Percentiles rank a stretch among this genome's conserved stretches.
phyloP scores from a whole-genome alignment of 169 alveolate genomes.

The Cryptosporidium baileyi region DNA sequence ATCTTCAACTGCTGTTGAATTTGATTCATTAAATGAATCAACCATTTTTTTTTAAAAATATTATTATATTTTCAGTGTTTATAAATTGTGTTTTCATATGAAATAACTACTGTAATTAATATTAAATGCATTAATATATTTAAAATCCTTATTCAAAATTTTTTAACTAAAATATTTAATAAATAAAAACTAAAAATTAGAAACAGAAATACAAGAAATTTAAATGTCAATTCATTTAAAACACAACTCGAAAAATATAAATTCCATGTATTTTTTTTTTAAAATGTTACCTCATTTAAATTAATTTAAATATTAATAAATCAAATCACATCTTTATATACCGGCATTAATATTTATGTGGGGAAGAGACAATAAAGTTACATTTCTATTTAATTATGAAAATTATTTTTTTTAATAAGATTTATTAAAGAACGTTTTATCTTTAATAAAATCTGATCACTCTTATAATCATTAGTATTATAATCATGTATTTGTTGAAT shows the following conservation, averaged over 20 bases:
- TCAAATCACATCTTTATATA: no score
- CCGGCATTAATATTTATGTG: background rate
- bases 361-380: background rate
- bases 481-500: background rate
- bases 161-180: background rate
- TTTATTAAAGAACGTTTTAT: slow-evolving; percentile 23
- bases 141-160: background rate
- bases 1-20: background rate
- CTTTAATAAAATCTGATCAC: slow-evolving; percentile 9
- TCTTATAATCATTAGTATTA: background rate
- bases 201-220: background rate
- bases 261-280: no score
- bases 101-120: background rate
- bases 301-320: background rate
- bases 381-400: background rate
- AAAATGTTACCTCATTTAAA: no score
- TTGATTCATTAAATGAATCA: slow-evolving; percentile 2
- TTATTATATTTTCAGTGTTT: background rate
- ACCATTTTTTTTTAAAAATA: slow-evolving; percentile 3
- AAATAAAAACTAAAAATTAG: background rate
- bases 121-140: background rate
- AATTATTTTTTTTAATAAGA: background rate
- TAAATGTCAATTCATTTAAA: background rate
- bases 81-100: background rate
- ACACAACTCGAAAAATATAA: background rate